Base-by-base conservation (phyloP, 768 basidiomycete genomes). In the Mycena olivaceomarginata region DNA sequence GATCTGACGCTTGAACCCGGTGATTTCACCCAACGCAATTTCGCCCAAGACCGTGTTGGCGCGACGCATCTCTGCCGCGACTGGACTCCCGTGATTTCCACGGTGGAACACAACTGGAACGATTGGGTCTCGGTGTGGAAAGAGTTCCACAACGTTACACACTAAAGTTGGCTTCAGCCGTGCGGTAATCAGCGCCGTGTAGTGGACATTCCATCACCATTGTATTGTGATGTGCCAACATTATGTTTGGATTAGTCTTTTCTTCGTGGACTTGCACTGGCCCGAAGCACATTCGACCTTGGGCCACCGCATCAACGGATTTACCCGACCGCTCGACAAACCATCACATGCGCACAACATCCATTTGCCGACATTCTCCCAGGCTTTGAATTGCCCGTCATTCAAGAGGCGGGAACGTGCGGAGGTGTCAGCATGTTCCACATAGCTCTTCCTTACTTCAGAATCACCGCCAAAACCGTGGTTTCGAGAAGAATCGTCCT, bases 1-100 rank as follows among this genome's bases (percentile, higher is more conserved):
- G 90, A 91, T 78, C 82, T 87, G 39, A 90, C 90, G 1, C 82
- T 92, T 45, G 91, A 91, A 63, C 86, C 86, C 0, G 89, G 84
- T 15, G 88, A 88, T 70, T 88, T 88, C 67, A 81, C 78, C 31
- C 78, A 77, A 51, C 78, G 85, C 13, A 84, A 88, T 77, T 87
- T 88, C 70, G 83, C 84, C 18, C 77, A 70, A 45, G 81, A 87
- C 40, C 82, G 87, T 69, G 76, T 80, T 9, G 88, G 87, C 1
- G 85, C 85, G 13, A 86, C 86, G 12, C 88, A 89, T 81, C 82
- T 85, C 12, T 90, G 89, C 70, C 77, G 84, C 39, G 88, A 89
- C 83, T 89, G 88, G 89, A 80, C 78, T 15, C 82, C 81, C 18
- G 81, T 84, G 15, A 88, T 88, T 69, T 82, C 82, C 15, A 73